Conservation (phyloP, 2,329 filamentous ascomycete species). For the Penicillium sp. region DNA sequence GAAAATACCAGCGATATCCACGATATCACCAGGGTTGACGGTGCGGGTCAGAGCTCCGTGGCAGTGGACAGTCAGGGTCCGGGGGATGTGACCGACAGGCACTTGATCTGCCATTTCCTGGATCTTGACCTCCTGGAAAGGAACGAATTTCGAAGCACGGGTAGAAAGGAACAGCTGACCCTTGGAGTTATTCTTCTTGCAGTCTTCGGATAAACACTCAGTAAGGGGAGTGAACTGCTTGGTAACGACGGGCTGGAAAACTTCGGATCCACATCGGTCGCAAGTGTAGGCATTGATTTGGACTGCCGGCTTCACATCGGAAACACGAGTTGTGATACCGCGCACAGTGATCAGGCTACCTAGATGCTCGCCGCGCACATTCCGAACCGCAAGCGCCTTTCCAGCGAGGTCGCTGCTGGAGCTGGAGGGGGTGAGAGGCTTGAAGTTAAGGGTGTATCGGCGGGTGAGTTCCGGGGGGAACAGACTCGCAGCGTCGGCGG, state of each 20-base stretch:
- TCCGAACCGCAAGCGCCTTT: conserved; percentile 81
- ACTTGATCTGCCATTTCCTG: conserved; percentile 99
- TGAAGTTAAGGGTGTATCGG: conserved; percentile 94
- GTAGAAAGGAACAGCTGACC: conserved; percentile 92
- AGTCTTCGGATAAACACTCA: conserved; percentile 87
- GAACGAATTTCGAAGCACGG: conserved; percentile 93
- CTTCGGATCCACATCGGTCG: conserved; percentile 92
- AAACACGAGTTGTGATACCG: conserved; percentile 91
- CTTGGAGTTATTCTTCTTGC: conserved; percentile 84
- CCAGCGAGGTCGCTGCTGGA: conserved; percentile 60
- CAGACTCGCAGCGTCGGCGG: conserved; percentile 67
- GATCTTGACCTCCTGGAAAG: conserved; percentile 98
- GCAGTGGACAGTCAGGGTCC: conserved; percentile 85
- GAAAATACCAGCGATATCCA: conserved; percentile 94
- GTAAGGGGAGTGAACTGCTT: conserved; percentile 88
- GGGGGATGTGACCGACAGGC: conserved; percentile 93
- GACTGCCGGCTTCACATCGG: conserved; percentile 96
- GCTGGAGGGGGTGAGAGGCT: conserved; percentile 74
- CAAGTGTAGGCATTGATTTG: conserved; percentile 98
- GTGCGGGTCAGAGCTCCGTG: conserved; percentile 82
- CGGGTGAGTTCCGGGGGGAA: conserved; percentile 92
- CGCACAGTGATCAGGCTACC: conserved; percentile 91
- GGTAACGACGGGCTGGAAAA: conserved; percentile 91
- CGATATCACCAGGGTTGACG: conserved; percentile 89
- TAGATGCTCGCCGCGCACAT: conserved; percentile 89